A percentile compares a stretch with the other conserved stretches of the same genome.
Evolutionary conservation across 2,329 filamentous ascomycete genomes (phyloP).

Genomic region (Mariannaea sp.): DNA sequence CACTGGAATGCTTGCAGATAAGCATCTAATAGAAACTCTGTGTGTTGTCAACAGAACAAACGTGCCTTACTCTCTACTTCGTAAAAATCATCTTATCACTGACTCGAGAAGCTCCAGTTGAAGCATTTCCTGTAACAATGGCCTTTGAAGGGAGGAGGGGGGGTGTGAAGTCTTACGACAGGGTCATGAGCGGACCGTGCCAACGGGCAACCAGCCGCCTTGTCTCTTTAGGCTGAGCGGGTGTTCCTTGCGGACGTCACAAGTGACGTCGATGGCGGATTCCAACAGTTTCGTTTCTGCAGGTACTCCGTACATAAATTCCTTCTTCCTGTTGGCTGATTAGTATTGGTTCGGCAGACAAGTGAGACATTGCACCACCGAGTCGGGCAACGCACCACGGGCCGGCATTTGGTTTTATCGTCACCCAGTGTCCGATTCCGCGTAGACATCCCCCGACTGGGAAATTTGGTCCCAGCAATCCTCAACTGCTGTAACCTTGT

Average conservation of each 20-base stretch:
- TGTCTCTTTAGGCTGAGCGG: background rate
- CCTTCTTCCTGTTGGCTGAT: background rate
- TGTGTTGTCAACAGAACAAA: slow-evolving; percentile 1
- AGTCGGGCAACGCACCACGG: background rate
- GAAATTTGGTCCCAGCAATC: background rate
- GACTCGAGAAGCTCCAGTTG: background rate
- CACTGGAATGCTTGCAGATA: slow-evolving; percentile 26
- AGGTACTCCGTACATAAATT: background rate
- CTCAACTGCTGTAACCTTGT: background rate
- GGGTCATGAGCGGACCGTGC: background rate
- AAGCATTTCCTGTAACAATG: slow-evolving; percentile 7
- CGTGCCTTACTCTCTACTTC: too few relatives aligned
- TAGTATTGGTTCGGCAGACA: background rate
- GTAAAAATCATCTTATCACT: background rate
- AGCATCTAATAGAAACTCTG: slow-evolving; percentile 29
- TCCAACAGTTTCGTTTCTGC: background rate
- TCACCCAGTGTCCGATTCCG: background rate
- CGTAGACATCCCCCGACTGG: background rate
- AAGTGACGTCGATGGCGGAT: background rate
- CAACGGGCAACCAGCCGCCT: background rate
- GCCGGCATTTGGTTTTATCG: slow-evolving; percentile 8
- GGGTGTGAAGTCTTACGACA: slow-evolving; percentile 5
- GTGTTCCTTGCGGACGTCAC: background rate
- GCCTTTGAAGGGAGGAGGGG: too few relatives aligned
- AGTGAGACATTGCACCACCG: background rate